Percentiles rank a stretch among this genome's conserved stretches.
Evolutionary conservation across 768 basidiomycete genomes (phyloP).

Genomic region (Pisolithus marmoratus): DNA sequence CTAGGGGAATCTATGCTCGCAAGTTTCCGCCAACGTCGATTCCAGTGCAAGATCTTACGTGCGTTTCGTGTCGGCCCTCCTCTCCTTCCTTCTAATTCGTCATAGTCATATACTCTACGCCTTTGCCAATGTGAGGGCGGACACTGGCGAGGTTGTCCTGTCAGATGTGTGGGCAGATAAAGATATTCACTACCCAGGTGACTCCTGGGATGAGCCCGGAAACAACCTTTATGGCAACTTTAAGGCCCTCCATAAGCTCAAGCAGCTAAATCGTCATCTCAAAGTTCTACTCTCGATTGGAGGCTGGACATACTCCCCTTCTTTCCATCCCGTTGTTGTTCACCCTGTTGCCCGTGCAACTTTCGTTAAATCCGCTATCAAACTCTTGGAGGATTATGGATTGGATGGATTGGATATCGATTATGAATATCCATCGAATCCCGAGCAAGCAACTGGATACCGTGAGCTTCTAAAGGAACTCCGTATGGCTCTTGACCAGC

Average conservation of each 20-base stretch:
- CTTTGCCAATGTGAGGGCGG: constrained; percentile 82
- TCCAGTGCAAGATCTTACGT: constrained; percentile 84
- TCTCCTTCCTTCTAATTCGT: constrained; percentile 4
- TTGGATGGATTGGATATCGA: constrained; percentile 90
- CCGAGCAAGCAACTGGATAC: constrained; percentile 76
- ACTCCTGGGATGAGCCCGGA: constrained; percentile 90
- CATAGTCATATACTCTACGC: constrained; percentile 84
- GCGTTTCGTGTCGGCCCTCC: constrained; percentile 22
- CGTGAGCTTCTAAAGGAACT: constrained; percentile 75
- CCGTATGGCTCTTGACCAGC: constrained; percentile 66
- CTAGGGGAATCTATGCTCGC: constrained; percentile 91
- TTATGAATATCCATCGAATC: constrained; percentile 86
- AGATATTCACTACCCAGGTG: constrained; percentile 93
- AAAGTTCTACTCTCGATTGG: constrained; percentile 86
- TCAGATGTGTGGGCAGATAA: constrained; percentile 95
- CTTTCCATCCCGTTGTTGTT: constrained; percentile 79
- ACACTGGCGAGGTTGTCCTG: constrained; percentile 80
- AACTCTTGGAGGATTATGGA: constrained; percentile 85
- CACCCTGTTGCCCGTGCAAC: constrained; percentile 53
- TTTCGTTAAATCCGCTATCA: constrained; percentile 79
- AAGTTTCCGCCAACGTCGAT: constrained; percentile 86
- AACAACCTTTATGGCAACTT: constrained; percentile 94
- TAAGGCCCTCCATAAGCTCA: constrained; percentile 88
- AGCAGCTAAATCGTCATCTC: constrained; percentile 77
- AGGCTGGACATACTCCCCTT: constrained; percentile 90